Percentiles rank a stretch among this genome's conserved stretches.
phyloP scores from a whole-genome alignment of 78 protist genomes.

The Dictyostelium brefeldianum region DNA sequence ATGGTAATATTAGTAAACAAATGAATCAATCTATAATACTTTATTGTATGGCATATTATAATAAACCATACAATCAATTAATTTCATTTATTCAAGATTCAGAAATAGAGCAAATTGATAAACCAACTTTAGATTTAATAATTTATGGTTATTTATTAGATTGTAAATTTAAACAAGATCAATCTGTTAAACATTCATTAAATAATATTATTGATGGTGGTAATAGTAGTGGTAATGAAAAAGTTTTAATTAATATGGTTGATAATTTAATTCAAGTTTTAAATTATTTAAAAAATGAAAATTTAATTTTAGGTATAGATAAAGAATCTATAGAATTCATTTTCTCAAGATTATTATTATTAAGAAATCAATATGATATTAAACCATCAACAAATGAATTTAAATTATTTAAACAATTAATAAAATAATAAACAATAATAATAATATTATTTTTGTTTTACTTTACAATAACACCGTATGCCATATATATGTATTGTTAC shows the following conservation, averaged over 20 bases:
- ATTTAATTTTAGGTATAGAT: not conserved
- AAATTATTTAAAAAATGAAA: not conserved
- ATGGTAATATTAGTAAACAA: not conserved
- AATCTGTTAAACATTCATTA: not conserved
- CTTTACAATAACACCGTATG: too few relatives aligned
- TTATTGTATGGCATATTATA: slow-evolving; percentile 19
- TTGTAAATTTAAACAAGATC: slow-evolving; percentile 21
- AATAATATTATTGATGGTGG: not conserved
- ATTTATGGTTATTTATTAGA: slow-evolving; percentile 24
- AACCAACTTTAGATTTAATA: not conserved
- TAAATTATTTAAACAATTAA: slow-evolving; percentile 13
- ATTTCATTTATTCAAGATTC: not conserved
- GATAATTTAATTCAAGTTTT: slow-evolving; percentile 16
- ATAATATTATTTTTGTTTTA: too few relatives aligned
- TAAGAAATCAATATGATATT: slow-evolving; percentile 10
- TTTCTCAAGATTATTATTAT: not conserved
- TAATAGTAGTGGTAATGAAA: not conserved
- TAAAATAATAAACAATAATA: not conserved
- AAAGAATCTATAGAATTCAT: slow-evolving; percentile 12
- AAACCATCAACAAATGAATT: slow-evolving; percentile 12
- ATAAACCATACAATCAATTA: not conserved
- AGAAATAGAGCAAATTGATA: not conserved
- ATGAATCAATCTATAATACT: slow-evolving; percentile 28
- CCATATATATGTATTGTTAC: too few relatives aligned
- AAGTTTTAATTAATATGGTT: not conserved